Evolutionary conservation across 495 filamentous ascomycete genomes (phyloP).

Genomic region (Neurospora hispaniola): DNA sequence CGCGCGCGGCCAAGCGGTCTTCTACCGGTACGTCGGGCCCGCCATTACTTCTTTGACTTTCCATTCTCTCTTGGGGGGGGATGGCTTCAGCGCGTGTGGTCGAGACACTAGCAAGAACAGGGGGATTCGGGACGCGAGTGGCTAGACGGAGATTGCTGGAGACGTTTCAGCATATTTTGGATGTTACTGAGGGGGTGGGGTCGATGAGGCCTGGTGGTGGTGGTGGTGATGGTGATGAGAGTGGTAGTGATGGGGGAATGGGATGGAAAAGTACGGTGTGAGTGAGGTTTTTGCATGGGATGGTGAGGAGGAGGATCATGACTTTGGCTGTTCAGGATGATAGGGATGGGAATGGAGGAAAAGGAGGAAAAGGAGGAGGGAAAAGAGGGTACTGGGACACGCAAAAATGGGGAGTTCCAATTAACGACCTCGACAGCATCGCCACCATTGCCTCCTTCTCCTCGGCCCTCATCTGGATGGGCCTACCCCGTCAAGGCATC

Average conservation of each 20-base stretch:
- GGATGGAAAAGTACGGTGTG: constrained; percentile 58
- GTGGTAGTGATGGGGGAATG: constrained; percentile 29
- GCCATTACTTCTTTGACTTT: constrained; percentile 52
- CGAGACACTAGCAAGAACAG: constrained; percentile 66
- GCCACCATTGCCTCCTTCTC: constrained; percentile 61
- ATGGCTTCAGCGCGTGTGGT: constrained; percentile 54
- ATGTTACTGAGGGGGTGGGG: constrained; percentile 53
- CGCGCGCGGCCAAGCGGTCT: constrained; percentile 54
- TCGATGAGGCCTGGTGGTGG: constrained; percentile 49
- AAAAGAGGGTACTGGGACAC: constrained; percentile 47
- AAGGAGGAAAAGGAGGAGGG: too few species aligned
- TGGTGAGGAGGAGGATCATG: constrained; percentile 44
- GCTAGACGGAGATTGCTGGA: constrained; percentile 61
- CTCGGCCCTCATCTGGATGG: constrained; percentile 53
- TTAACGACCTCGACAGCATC: constrained; percentile 67
- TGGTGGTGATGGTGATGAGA: constrained; percentile 22
- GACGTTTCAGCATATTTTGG: constrained; percentile 65
- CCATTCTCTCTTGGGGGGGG: constrained; percentile 52
- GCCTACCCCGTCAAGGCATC: constrained; percentile 64
- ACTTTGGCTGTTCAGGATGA: neutral
- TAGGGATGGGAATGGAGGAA: neutral
- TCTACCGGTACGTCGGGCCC: constrained; percentile 63
- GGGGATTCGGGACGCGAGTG: constrained; percentile 62
- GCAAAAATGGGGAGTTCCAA: constrained; percentile 49
- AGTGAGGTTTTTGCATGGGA: constrained; percentile 66